These are phyloP conservation scores for Candida sanyaensis DNA, from an alignment of 1,139 yeast genomes.

Conservation along the genomic window DNA sequence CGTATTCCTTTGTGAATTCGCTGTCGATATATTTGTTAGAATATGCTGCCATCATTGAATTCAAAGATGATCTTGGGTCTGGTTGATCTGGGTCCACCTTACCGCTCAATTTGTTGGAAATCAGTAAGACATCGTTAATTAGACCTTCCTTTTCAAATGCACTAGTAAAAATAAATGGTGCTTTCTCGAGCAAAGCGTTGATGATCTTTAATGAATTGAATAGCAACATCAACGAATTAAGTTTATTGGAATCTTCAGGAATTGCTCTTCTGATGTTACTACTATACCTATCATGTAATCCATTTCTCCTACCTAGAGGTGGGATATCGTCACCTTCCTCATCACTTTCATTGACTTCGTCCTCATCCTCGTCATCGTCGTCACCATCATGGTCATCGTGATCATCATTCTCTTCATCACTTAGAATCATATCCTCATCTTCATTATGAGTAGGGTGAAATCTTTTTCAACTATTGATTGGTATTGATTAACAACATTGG, in stretches of 20 bases:
- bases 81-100: constrained; percentile 10
- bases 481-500: constrained; percentile 71
- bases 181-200: constrained; percentile 37
- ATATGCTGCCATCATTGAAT: constrained; percentile 17
- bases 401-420: constrained; percentile 13
- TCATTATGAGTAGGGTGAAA: constrained; percentile 9
- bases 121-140: constrained; percentile 48
- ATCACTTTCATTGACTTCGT: constrained; percentile 16
- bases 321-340: constrained; percentile 11
- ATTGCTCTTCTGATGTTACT: not conserved
- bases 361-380: constrained; percentile 13
- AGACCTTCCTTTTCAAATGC: constrained; percentile 75
- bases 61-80: constrained; percentile 9
- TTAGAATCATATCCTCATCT: constrained; percentile 12
- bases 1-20: constrained; percentile 36
- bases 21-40: constrained; percentile 31
- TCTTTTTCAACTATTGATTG: constrained; percentile 29
- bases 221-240: constrained; percentile 40
- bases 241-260: constrained; percentile 16
- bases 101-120: constrained; percentile 18
- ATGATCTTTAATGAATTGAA: constrained; percentile 47
- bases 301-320: not conserved
- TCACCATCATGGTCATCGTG: constrained; percentile 11
- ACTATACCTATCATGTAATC: not conserved
- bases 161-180: constrained; percentile 44